phyloP scores from a whole-genome alignment of 768 basidiomycete genomes.

The Phlebiopsis gigantea region DNA sequence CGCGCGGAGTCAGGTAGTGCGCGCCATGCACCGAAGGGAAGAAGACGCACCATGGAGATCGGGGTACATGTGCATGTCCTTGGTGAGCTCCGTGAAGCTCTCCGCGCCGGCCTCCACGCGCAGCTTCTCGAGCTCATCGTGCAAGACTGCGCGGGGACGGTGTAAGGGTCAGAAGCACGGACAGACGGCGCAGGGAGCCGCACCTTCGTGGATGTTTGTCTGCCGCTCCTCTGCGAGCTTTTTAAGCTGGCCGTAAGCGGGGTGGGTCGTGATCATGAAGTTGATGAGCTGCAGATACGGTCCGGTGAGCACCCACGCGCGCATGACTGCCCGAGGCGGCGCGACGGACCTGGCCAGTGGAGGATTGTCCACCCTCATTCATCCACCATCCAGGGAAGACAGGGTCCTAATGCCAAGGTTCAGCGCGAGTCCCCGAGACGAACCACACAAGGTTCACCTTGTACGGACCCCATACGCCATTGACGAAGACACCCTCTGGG shows the following conservation, averaged over 20 bases:
- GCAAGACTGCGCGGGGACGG: conserved; percentile 52
- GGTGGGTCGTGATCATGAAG: conserved; percentile 90
- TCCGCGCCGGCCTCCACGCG: conserved; percentile 46
- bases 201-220: conserved; percentile 56
- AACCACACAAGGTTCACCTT: conserved; percentile 35
- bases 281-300: conserved; percentile 66
- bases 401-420: conserved; percentile 49
- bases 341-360: conserved; percentile 78
- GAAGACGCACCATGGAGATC: conserved; percentile 74
- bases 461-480: conserved; percentile 92
- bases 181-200: conserved; percentile 7
- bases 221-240: conserved; percentile 54
- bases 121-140: conserved; percentile 66
- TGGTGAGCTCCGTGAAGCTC: conserved; percentile 78
- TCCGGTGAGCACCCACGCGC: background rate
- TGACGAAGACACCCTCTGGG: conserved; percentile 77
- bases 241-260: conserved; percentile 70
- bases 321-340: background rate
- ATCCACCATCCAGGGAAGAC: conserved; percentile 97
- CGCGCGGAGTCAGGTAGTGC: background rate
- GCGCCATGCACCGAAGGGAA: background rate
- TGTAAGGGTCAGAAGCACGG: background rate
- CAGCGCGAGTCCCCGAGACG: conserved; percentile 7
- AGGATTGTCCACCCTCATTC: conserved; percentile 99
- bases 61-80: conserved; percentile 90